Evolutionary conservation across 2,329 filamentous ascomycete species (phyloP).

Genomic region (Claviceps sp.): DNA sequence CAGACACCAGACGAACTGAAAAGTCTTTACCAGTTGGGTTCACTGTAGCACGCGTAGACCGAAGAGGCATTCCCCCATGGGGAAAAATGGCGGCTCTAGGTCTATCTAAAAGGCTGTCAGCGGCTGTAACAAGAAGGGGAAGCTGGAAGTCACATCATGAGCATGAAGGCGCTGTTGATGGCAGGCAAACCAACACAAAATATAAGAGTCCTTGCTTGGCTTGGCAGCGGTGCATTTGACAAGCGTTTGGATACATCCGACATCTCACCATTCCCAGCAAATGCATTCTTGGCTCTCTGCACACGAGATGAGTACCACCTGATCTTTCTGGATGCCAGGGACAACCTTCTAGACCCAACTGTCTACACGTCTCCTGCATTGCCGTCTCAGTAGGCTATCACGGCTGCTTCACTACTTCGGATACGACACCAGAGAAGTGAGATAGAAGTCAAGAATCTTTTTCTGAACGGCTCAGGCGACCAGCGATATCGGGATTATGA

Average conservation of each 20-base stretch:
- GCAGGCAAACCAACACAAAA: background rate
- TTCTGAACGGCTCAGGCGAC: background rate
- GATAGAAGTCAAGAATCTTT: background rate
- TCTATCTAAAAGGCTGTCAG: background rate
- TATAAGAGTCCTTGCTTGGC: background rate
- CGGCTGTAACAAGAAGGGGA: background rate
- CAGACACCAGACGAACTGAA: background rate
- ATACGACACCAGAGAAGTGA: too few species aligned
- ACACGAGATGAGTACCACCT: slow-evolving; percentile 2
- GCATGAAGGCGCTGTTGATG: background rate
- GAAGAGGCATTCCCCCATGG: background rate
- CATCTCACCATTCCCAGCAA: background rate
- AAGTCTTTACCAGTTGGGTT: background rate
- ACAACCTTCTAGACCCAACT: background rate
- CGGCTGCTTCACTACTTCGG: background rate
- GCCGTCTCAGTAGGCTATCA: background rate
- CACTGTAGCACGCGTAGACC: background rate
- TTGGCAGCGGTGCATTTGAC: background rate
- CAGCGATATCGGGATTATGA: background rate
- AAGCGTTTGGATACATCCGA: background rate
- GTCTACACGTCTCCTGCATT: background rate
- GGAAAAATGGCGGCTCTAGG: background rate
- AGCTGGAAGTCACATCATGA: background rate
- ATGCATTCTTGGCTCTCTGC: background rate
- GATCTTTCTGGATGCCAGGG: slow-evolving; percentile 3